phyloP scores from a whole-genome alignment of 2,329 filamentous ascomycete genomes.

The Botrytis byssoidea region DNA sequence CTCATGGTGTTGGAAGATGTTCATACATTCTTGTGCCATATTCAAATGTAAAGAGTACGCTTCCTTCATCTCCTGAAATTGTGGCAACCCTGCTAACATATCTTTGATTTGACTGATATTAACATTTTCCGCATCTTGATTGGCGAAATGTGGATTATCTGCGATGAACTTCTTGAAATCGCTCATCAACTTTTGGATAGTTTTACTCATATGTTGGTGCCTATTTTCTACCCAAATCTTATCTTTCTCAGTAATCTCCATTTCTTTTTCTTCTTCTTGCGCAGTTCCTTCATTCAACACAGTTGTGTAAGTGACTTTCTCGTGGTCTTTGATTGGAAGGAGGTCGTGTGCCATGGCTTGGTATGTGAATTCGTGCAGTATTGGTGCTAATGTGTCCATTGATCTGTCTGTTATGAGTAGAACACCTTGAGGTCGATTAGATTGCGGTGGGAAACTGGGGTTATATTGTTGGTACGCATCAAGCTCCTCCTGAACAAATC shows the following conservation, averaged over 20 bases:
- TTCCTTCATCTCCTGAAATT: constrained; percentile 95
- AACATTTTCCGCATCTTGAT: constrained; percentile 64
- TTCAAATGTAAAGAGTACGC: constrained; percentile 90
- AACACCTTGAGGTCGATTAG: constrained; percentile 73
- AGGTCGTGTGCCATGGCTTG: constrained; percentile 98
- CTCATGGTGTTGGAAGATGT: constrained; percentile 80
- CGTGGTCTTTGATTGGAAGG: constrained; percentile 80
- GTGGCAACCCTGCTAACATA: constrained; percentile 91
- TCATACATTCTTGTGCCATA: constrained; percentile 98
- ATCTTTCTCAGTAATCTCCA: constrained; percentile 88
- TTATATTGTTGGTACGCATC: constrained; percentile 86
- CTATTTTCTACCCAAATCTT: constrained; percentile 94
- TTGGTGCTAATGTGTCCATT: constrained; percentile 85
- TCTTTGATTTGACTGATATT: constrained; percentile 91
- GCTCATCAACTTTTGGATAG: constrained; percentile 86
- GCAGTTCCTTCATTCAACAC: constrained; percentile 70
- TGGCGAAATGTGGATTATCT: constrained; percentile 88
- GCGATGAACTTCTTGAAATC: constrained; percentile 92
- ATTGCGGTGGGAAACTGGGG: constrained; percentile 78
- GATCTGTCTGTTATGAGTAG: constrained; percentile 87
- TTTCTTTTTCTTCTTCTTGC: constrained; percentile 77
- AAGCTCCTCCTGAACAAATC: constrained; percentile 87
- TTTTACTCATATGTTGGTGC: constrained; percentile 97
- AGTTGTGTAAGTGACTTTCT: constrained; percentile 84
- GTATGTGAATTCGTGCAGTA: constrained; percentile 96